Percentiles rank a stretch among this genome's conserved stretches.
Evolutionary conservation across 2,329 filamentous ascomycete genomes (phyloP).

Genomic region (Blastomyces parvus): DNA sequence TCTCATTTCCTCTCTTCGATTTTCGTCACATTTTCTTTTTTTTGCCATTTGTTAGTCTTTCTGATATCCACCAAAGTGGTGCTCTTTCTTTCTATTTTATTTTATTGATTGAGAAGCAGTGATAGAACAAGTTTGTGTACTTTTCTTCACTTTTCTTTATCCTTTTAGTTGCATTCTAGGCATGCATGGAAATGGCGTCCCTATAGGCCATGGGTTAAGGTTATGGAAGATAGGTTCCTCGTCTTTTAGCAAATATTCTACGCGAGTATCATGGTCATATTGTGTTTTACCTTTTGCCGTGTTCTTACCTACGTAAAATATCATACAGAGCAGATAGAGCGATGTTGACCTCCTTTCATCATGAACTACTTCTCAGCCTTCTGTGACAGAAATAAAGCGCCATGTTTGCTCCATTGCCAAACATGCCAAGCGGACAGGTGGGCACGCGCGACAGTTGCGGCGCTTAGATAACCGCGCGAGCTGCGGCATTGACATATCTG

Average conservation of each 20-base stretch:
- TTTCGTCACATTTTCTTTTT: background rate
- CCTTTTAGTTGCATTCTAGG: background rate
- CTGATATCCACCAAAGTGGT: background rate
- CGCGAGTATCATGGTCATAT: background rate
- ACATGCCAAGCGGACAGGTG: background rate
- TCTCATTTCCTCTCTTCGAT: background rate
- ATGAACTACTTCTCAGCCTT: background rate
- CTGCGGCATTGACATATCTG: constrained; percentile 2
- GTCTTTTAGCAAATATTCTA: background rate
- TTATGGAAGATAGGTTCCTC: background rate
- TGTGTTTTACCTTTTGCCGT: background rate
- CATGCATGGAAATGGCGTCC: background rate
- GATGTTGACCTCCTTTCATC: background rate
- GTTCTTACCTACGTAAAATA: background rate
- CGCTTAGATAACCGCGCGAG: background rate
- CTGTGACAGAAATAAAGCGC: background rate
- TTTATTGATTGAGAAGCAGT: background rate
- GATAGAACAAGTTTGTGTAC: background rate
- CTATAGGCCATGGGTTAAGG: background rate
- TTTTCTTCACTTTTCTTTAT: background rate
- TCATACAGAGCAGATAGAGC: too few relatives aligned
- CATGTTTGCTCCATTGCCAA: background rate
- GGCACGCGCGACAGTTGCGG: background rate
- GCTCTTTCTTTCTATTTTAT: background rate
- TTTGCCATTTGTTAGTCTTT: background rate